Percentiles rank a stretch among this genome's conserved stretches.
Evolutionary conservation across 768 basidiomycete species (phyloP).

Genomic region (Lactarius tabidus): DNA sequence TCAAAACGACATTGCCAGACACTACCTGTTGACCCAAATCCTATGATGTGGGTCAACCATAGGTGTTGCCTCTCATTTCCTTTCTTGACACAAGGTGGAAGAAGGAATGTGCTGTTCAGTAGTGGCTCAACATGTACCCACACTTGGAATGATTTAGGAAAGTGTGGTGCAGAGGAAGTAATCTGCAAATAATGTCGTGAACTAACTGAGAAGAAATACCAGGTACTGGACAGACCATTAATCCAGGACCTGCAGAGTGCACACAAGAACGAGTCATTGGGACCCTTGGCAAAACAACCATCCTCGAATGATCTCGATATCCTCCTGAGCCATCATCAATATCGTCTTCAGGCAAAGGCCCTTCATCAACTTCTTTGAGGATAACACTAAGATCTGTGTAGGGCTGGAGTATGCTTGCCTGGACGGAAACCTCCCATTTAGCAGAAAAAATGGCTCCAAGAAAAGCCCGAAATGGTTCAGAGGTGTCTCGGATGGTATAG

Average conservation of each 20-base stretch:
- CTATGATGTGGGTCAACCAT: background rate
- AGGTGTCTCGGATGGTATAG: background rate
- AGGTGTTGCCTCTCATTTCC: background rate
- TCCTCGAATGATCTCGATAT: background rate
- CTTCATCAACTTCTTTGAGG: background rate
- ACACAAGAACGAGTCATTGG: background rate
- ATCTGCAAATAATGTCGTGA: background rate
- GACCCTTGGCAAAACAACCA: too few relatives aligned
- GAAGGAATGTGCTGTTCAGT: background rate
- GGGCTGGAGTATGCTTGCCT: background rate
- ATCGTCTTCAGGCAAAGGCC: background rate
- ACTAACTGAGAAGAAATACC: background rate
- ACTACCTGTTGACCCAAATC: background rate
- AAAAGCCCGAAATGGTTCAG: background rate
- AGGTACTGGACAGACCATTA: background rate
- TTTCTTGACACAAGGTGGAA: background rate
- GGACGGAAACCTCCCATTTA: background rate
- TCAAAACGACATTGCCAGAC: background rate
- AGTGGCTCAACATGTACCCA: background rate
- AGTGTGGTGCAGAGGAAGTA: background rate
- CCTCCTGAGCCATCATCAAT: background rate
- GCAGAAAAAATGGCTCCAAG: background rate
- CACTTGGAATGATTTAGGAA: constrained; percentile 1
- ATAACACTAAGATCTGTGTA: background rate
- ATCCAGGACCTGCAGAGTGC: background rate